Evolutionary conservation across 2,329 filamentous ascomycete genomes (phyloP), one percentile per base, ranked within the genome.

Genomic region (Fusarium tjaetaba): DNA sequence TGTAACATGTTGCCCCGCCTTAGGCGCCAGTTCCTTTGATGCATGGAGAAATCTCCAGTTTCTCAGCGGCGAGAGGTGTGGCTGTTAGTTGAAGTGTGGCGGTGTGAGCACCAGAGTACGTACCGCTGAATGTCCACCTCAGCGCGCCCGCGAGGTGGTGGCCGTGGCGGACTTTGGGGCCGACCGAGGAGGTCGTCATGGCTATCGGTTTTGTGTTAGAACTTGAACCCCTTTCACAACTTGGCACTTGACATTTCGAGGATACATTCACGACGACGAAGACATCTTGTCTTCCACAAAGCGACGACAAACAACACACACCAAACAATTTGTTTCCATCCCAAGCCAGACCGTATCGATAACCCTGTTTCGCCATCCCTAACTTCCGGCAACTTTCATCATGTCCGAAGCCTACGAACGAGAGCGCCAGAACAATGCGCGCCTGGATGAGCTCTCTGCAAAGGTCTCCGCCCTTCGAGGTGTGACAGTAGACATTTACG

Each of bases 401-500:
- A 94, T 94, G 92, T 92, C 92, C 52, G 92, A 94, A 82, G 88
- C 92, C 74, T 94, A 93, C 85, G 92, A 94, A 85, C 92, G 92
- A 82, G 92, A 94, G 85, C 88, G 90, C 81, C 96, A 99, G 84
- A 99, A 99, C 86, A 97, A 98, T 85, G 91, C 94, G 76, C 95
- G 96, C 77, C 93, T 99, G 64, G 92, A 96, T 79, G 95, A 97
- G 81, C 92, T 99, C 42, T 93, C 93, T 22, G 89, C 91, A 75
- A 99, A 99, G 85, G 95, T 98, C 62, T 94, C 94, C 24, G 94
- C 95, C 59, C 89, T 99, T 72, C 94, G 96, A 80, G 94, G 93
- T 82, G 94, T 99, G 57, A 99, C 96, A 46, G 91, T 98, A 74
- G 95, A 99, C 85, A 99, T 99, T 80, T 98, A 98, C 88, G 95